phyloP scores from a whole-genome alignment of 2,329 filamentous ascomycete species.

The Shiraia bambusicola region DNA sequence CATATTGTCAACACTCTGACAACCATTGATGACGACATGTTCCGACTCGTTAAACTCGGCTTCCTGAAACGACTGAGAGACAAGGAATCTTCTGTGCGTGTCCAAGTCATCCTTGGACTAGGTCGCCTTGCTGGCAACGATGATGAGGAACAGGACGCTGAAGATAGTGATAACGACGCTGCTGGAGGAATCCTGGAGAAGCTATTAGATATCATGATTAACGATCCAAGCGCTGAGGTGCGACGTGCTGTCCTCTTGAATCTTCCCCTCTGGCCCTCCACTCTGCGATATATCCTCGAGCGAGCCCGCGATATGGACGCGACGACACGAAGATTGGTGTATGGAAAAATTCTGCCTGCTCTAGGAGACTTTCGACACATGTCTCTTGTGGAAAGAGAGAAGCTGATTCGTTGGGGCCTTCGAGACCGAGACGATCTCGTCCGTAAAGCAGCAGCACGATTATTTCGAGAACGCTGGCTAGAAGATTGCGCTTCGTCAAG shows the following conservation, averaged over 20 bases:
- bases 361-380: constrained; percentile 93
- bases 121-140: constrained; percentile 74
- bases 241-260: constrained; percentile 85
- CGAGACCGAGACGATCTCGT: constrained; percentile 93
- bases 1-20: constrained; percentile 92
- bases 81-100: constrained; percentile 88
- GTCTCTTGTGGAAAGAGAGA: constrained; percentile 91
- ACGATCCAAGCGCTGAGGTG: constrained; percentile 93
- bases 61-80: constrained; percentile 85
- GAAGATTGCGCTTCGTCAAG: constrained; percentile 81
- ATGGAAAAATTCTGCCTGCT: constrained; percentile 81
- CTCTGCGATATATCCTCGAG: constrained; percentile 84
- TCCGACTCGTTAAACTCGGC: constrained; percentile 75
- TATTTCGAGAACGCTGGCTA: constrained; percentile 97
- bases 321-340: constrained; percentile 79
- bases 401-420: constrained; percentile 90
- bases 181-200: constrained; percentile 75
- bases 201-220: constrained; percentile 83
- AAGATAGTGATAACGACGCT: constrained; percentile 67
- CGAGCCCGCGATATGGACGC: constrained; percentile 86
- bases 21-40: constrained; percentile 88
- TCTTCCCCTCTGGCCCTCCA: constrained; percentile 79
- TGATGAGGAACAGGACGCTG: constrained; percentile 60
- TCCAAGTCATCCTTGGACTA: constrained; percentile 90
- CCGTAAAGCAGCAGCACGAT: constrained; percentile 81